These are phyloP conservation scores for Plasmodium gallinaceum DNA, from an alignment of 169 alveolate species.

Conservation along the genomic window DNA sequence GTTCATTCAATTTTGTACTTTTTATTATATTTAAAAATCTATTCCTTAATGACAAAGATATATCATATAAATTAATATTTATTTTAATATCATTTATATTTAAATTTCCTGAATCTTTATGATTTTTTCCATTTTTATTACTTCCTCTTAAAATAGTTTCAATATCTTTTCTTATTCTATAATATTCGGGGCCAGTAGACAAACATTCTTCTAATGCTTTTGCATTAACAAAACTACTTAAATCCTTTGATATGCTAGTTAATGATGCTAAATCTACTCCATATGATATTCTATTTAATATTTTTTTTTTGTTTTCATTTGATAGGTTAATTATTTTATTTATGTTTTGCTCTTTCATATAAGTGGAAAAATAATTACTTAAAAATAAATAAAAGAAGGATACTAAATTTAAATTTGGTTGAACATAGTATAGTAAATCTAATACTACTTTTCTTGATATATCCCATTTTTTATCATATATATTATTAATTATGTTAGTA, in stretches of 20 bases:
- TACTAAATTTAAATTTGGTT: conserved; percentile 66
- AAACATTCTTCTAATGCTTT: conserved; percentile 74
- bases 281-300: conserved; percentile 25
- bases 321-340: conserved; percentile 58
- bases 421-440: conserved; percentile 58
- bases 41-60: conserved; percentile 63
- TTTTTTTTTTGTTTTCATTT: conserved; percentile 53
- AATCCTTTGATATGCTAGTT: conserved; percentile 61
- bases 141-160: conserved; percentile 20
- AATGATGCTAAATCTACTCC: conserved; percentile 57
- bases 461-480: conserved; percentile 70
- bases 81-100: conserved; percentile 13
- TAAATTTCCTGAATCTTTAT: background rate
- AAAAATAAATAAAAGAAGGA: conserved; percentile 68
- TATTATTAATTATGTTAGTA: conserved; percentile 50
- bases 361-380: conserved; percentile 59
- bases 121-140: background rate
- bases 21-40: conserved; percentile 63
- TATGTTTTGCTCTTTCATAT: conserved; percentile 31
- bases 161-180: conserved; percentile 71
- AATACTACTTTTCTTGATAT: conserved; percentile 56
- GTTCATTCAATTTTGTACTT: conserved; percentile 62
- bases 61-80: conserved; percentile 50
- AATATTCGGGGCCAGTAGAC: conserved; percentile 76
- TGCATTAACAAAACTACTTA: conserved; percentile 61